These are phyloP conservation scores for Hypoxylon rickii DNA, from an alignment of 495 filamentous ascomycete genomes.

Conservation along the genomic window DNA sequence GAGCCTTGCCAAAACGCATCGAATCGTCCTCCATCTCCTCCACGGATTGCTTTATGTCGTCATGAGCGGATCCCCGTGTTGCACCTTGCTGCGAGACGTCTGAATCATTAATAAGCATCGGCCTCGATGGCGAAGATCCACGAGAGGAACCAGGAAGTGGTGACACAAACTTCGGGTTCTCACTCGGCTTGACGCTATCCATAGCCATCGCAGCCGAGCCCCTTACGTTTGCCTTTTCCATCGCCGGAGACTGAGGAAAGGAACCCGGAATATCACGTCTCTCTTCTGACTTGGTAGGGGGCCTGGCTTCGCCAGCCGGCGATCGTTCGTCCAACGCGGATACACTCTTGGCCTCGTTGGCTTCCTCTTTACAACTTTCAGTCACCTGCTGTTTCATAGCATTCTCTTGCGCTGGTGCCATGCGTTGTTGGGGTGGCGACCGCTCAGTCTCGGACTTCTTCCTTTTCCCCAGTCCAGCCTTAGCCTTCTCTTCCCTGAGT, in stretches of 20 bases:
- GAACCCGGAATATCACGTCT: slow-evolving; percentile 7
- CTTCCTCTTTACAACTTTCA: not conserved
- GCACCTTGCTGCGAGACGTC: not conserved
- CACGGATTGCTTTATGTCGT: no score
- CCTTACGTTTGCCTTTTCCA: not conserved
- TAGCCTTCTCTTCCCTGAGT: slow-evolving; percentile 29
- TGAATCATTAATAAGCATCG: slow-evolving; percentile 18
- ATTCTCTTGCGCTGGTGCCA: not conserved
- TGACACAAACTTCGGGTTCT: slow-evolving; percentile 11
- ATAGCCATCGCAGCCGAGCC: not conserved
- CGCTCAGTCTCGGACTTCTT: slow-evolving; percentile 2
- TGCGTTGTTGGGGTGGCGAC: not conserved
- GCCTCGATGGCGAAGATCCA: slow-evolving; percentile 13
- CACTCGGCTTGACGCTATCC: not conserved
- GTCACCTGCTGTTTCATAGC: not conserved
- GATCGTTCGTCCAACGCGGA: not conserved
- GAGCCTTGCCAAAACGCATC: no score
- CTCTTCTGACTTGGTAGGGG: slow-evolving; percentile 5
- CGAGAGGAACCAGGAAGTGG: slow-evolving; percentile 5
- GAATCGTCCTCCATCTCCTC: no score
- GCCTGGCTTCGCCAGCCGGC: not conserved
- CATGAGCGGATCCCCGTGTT: not conserved
- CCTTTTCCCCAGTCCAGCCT: not conserved
- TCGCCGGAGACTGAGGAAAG: slow-evolving; percentile 23
- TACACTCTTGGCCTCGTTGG: not conserved